phyloP scores from a whole-genome alignment of 768 basidiomycete genomes.

The Calocybe gangraenosa region DNA sequence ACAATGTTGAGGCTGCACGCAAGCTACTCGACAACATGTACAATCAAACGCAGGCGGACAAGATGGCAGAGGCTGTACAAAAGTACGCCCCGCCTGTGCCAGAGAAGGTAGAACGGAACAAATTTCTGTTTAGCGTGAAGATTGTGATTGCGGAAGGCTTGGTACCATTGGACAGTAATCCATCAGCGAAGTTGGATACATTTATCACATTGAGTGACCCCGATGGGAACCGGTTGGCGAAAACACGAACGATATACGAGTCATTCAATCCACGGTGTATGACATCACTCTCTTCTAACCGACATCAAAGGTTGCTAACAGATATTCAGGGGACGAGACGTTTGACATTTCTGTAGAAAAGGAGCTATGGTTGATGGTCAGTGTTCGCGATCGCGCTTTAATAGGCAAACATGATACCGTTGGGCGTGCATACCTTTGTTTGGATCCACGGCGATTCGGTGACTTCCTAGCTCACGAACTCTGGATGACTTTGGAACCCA shows the following conservation, averaged over 20 bases:
- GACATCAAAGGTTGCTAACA: slow-evolving; percentile 7
- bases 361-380: slow-evolving; percentile 96
- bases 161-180: slow-evolving; percentile 69
- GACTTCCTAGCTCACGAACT: slow-evolving; percentile 90
- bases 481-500: slow-evolving; percentile 86
- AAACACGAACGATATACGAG: slow-evolving; percentile 96
- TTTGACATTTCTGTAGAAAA: slow-evolving; percentile 93
- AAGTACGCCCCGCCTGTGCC: slow-evolving; percentile 64
- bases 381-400: slow-evolving; percentile 84
- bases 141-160: slow-evolving; percentile 88
- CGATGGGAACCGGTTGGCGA: slow-evolving; percentile 82
- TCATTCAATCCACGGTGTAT: slow-evolving; percentile 83
- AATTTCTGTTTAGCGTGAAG: slow-evolving; percentile 91
- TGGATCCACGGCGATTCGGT: slow-evolving; percentile 84
- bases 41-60: slow-evolving; percentile 85
- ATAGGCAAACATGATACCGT: slow-evolving; percentile 92
- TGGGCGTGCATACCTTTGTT: slow-evolving; percentile 86
- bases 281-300: slow-evolving; percentile 23
- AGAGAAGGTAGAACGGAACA: slow-evolving; percentile 59
- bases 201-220: slow-evolving; percentile 96
- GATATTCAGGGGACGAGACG: slow-evolving; percentile 83
- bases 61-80: slow-evolving; percentile 62
- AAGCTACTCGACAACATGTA: slow-evolving; percentile 93
- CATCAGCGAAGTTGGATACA: slow-evolving; percentile 81
- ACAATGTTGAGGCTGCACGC: slow-evolving; percentile 93